Evolutionary conservation across 495 filamentous ascomycete genomes (phyloP).

Genomic region (Trichoderma erinaceum): DNA sequence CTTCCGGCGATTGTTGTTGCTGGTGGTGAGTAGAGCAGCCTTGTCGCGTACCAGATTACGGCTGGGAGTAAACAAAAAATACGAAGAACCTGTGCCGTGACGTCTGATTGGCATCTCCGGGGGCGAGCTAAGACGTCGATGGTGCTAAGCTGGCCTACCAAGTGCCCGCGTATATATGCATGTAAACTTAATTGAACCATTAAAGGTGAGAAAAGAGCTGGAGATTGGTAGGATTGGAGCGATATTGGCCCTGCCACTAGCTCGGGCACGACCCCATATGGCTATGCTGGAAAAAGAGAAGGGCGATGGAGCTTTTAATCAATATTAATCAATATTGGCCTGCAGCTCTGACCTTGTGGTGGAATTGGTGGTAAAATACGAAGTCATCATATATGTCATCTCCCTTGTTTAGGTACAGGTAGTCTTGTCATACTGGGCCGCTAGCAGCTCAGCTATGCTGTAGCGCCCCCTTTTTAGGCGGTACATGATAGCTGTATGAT

Average conservation of each 20-base stretch:
- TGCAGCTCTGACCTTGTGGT: not conserved
- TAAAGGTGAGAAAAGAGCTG: not conserved
- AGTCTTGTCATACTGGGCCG: too few species aligned
- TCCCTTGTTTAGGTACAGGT: not conserved
- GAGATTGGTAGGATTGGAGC: not conserved
- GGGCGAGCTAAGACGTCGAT: not conserved
- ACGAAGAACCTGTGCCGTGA: not conserved
- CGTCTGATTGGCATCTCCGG: not conserved
- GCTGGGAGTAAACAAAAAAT: constrained; percentile 10
- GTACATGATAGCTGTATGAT: too few species aligned
- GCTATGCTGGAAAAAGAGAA: not conserved
- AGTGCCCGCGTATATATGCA: not conserved
- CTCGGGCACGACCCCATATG: too few species aligned
- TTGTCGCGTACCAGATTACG: not conserved
- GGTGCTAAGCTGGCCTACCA: not conserved
- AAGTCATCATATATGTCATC: not conserved
- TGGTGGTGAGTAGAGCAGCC: not conserved
- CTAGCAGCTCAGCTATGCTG: too few species aligned
- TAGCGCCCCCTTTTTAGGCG: too few species aligned
- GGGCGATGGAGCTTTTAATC: not conserved
- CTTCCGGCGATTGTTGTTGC: not conserved
- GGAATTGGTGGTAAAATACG: not conserved
- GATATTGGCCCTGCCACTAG: not conserved
- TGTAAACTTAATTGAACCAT: not conserved
- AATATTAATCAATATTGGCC: not conserved